Conservation (phyloP, 192 early-diverging fungal species). For the Powellomyces hirtus region DNA sequence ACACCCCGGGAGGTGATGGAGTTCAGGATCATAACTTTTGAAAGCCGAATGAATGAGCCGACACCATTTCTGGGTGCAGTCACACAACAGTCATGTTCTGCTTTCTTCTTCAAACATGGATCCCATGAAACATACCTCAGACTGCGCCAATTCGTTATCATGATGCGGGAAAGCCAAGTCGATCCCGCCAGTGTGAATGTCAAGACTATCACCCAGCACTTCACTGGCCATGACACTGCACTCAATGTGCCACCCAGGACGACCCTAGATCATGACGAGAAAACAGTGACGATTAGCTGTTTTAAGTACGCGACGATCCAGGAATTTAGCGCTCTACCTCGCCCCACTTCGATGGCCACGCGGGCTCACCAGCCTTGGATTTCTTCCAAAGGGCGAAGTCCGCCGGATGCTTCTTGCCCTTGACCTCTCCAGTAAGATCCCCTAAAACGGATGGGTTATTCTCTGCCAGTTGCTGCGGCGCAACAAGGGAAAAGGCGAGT, state of each 20-base stretch:
- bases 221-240: constrained; percentile 98
- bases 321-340: constrained; percentile 20
- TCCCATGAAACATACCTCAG: constrained; percentile 68
- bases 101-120: no score
- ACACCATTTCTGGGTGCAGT: no score
- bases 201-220: constrained; percentile 81
- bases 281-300: no score
- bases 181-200: constrained; percentile 94
- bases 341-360: constrained; percentile 91
- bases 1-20: no score
- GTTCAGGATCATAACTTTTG: no score
- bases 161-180: constrained; percentile 98
- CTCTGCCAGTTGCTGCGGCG: no score
- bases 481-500: no score
- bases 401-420: constrained; percentile 65
- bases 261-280: constrained; percentile 52
- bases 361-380: constrained; percentile 90
- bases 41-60: no score
- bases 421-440: constrained; percentile 63
- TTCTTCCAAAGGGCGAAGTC: constrained; percentile 98
- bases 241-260: constrained; percentile 99
- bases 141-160: constrained; percentile 96
- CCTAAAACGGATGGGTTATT: no score
- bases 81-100: no score
- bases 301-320: constrained; percentile 4